A percentile compares a stretch with the other conserved stretches of the same genome.
Conservation (phyloP, 129 eudicot species). For the Flaveria brownii region DNA sequence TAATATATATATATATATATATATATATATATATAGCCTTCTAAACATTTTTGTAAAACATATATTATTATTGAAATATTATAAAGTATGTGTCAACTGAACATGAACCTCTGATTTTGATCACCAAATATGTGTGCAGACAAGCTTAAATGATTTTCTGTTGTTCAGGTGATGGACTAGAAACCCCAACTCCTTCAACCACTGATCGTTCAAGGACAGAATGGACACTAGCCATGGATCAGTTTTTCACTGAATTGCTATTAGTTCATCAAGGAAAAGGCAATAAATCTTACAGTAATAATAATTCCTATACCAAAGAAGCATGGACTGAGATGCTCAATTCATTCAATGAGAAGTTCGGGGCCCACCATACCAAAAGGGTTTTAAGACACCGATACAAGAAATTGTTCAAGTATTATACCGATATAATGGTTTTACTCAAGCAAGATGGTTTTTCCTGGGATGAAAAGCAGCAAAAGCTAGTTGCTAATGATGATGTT, state of each 20-base stretch:
- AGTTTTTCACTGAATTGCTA: conserved; percentile 42
- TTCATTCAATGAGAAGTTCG: conserved; percentile 43
- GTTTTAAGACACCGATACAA: conserved; percentile 60
- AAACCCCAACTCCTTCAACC: conserved; percentile 36
- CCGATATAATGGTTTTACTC: conserved; percentile 39
- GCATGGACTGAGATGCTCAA: conserved; percentile 60
- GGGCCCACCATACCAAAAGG: conserved; percentile 51
- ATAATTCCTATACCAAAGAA: conserved; percentile 42
- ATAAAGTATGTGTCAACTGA: not conserved
- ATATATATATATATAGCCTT: not conserved
- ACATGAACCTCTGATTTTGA: not conserved
- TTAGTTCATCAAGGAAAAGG: conserved; percentile 52
- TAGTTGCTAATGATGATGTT: conserved; percentile 53
- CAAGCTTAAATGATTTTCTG: not conserved
- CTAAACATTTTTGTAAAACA: not conserved
- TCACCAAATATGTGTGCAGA: not conserved
- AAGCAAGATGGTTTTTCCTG: conserved; percentile 55
- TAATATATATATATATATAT: not conserved
- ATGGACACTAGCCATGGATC: conserved; percentile 63
- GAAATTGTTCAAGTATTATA: conserved; percentile 50
- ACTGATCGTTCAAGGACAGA: conserved; percentile 50
- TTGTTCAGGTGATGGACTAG: conserved; percentile 40
- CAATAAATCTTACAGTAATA: conserved; percentile 38
- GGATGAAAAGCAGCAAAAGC: conserved; percentile 47
- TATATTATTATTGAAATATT: not conserved